Percentiles rank a stretch among this genome's conserved stretches.
Conservation (phyloP, 192 early-diverging fungal genomes). For the Chytriomyces sp. region DNA sequence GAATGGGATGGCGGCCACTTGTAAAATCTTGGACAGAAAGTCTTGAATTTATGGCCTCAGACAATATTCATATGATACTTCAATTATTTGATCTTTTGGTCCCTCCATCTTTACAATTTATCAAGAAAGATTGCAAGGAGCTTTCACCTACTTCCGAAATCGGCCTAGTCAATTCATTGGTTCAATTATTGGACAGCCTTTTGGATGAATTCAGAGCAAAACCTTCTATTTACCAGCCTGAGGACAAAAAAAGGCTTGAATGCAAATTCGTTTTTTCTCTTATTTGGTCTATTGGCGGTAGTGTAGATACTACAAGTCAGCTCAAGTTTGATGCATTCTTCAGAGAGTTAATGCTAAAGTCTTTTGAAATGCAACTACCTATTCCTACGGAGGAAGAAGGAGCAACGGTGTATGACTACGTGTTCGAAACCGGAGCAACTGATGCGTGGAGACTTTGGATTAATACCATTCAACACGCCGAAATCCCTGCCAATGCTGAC, state of each 20-base stretch:
- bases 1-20: constrained; percentile 60
- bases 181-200: constrained; percentile 50
- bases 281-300: constrained; percentile 60
- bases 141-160: constrained; percentile 63
- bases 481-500: constrained; percentile 52
- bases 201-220: constrained; percentile 48
- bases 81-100: constrained; percentile 53
- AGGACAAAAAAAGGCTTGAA: constrained; percentile 43
- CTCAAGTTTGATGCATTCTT: constrained; percentile 54
- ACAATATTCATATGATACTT: constrained; percentile 27
- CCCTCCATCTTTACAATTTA: constrained; percentile 41
- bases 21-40: constrained; percentile 57
- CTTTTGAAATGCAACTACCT: constrained; percentile 29
- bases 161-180: constrained; percentile 59
- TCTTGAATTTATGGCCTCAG: constrained; percentile 38
- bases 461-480: constrained; percentile 47
- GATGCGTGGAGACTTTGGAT: constrained; percentile 59
- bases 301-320: constrained; percentile 54
- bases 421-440: constrained; percentile 41
- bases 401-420: constrained; percentile 55
- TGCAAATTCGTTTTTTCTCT: constrained; percentile 55
- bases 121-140: constrained; percentile 58
- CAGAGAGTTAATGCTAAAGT: not conserved
- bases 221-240: constrained; percentile 1
- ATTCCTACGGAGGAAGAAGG: constrained; percentile 44